These are phyloP conservation scores for Pyrenochaeta sp. DNA, from an alignment of 2,329 filamentous ascomycete genomes.

Conservation along the genomic window DNA sequence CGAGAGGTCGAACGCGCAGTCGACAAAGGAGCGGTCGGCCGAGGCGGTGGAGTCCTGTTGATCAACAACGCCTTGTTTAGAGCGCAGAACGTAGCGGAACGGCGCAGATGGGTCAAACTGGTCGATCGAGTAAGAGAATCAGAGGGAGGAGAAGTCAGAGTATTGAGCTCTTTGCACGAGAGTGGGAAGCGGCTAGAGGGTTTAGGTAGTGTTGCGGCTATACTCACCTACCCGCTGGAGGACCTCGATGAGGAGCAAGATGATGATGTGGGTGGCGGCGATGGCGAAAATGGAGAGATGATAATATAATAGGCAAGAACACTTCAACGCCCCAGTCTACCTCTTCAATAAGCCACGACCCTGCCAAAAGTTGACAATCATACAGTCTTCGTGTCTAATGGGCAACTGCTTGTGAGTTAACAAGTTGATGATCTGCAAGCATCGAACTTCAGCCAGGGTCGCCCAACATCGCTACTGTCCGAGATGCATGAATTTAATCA, in stretches of 20 bases:
- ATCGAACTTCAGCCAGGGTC: too few species aligned
- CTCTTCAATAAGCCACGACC: too few species aligned
- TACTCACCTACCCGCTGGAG: slow-evolving; percentile 85
- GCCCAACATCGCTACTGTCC: too few species aligned
- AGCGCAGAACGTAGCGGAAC: slow-evolving; percentile 76
- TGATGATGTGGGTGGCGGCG: slow-evolving; percentile 16
- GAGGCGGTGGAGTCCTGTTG: slow-evolving; percentile 83
- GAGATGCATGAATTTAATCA: too few species aligned
- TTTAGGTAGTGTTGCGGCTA: slow-evolving; percentile 86
- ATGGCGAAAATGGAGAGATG: slow-evolving; percentile 24
- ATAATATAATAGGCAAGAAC: slow-evolving; percentile 29
- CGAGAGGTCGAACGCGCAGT: slow-evolving; percentile 84
- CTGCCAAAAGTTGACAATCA: too few species aligned
- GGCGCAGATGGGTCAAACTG: slow-evolving; percentile 82
- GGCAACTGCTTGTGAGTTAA: too few species aligned
- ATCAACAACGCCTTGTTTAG: slow-evolving; percentile 90
- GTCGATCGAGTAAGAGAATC: slow-evolving; percentile 85
- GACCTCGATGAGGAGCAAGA: slow-evolving; percentile 75
- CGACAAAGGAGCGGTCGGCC: slow-evolving; percentile 85
- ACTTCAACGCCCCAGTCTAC: too few species aligned
- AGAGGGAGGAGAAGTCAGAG: slow-evolving; percentile 84
- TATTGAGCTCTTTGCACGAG: slow-evolving; percentile 94
- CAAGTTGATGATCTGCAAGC: too few species aligned
- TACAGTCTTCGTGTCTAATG: too few species aligned
- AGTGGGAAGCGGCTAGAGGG: slow-evolving; percentile 86